These are phyloP conservation scores for Ambispora gerdemannii DNA, from an alignment of 192 early-diverging fungal genomes.

Conservation along the genomic window DNA sequence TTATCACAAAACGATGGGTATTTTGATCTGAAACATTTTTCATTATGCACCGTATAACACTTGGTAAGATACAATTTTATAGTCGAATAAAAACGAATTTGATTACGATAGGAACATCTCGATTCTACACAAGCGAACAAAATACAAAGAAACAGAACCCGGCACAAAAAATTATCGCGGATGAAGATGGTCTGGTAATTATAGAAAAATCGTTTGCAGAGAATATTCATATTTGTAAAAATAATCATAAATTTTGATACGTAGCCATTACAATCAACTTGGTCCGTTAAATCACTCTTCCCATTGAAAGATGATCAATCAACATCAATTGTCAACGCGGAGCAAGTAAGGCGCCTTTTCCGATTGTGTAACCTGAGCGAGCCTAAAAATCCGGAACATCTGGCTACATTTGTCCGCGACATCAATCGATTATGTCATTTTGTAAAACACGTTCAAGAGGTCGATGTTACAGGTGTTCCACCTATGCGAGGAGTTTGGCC, in stretches of 20 bases:
- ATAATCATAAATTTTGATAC: background rate
- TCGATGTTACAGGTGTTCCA: slow-evolving; percentile 19
- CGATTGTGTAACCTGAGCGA: slow-evolving; percentile 25
- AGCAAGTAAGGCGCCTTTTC: slow-evolving; percentile 30
- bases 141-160: no score
- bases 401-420: slow-evolving; percentile 30
- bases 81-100: no score
- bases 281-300: slow-evolving; percentile 36
- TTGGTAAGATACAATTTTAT: no score
- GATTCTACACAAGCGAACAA: no score
- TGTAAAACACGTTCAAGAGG: slow-evolving; percentile 30
- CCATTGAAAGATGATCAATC: background rate
- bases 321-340: slow-evolving; percentile 21
- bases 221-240: background rate
- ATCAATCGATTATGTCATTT: slow-evolving; percentile 35
- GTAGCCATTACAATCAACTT: slow-evolving; percentile 30
- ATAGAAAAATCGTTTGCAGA: background rate
- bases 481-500: slow-evolving; percentile 37
- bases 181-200: background rate
- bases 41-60: no score
- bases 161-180: background rate
- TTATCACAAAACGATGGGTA: no score
- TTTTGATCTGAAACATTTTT: no score
- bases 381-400: background rate
- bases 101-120: no score